phyloP scores from a whole-genome alignment of 352 stramenopile genomes.

The Pythium periplocum region DNA sequence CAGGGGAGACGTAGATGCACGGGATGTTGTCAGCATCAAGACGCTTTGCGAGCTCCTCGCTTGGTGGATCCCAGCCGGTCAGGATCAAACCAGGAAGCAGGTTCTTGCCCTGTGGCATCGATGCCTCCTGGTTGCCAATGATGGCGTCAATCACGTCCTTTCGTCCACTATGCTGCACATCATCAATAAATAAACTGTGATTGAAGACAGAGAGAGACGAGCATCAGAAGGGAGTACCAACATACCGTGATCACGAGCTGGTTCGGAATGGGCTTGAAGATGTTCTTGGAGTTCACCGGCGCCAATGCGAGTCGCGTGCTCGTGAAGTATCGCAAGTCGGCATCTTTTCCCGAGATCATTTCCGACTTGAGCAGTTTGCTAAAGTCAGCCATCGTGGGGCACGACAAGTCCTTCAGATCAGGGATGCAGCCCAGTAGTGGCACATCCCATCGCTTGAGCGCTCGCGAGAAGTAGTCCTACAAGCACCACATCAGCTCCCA shows the following conservation, averaged over 20 bases:
- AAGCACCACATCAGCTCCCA: background rate
- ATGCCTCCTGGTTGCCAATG: constrained; percentile 76
- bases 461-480: constrained; percentile 86
- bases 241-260: constrained; percentile 77
- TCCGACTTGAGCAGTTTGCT: constrained; percentile 82
- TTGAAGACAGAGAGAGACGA: constrained; percentile 3
- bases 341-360: constrained; percentile 70
- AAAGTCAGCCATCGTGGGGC: constrained; percentile 84
- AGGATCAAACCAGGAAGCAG: constrained; percentile 76
- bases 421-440: constrained; percentile 87
- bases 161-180: constrained; percentile 66
- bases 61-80: constrained; percentile 77
- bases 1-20: constrained; percentile 83
- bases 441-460: constrained; percentile 86
- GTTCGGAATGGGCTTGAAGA: constrained; percentile 83
- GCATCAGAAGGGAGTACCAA: background rate
- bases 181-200: background rate
- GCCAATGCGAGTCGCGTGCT: constrained; percentile 78
- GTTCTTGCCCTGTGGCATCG: constrained; percentile 57
- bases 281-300: constrained; percentile 67
- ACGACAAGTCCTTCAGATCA: constrained; percentile 74
- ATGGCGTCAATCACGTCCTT: constrained; percentile 84
- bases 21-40: constrained; percentile 82
- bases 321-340: constrained; percentile 78
- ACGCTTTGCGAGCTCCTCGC: constrained; percentile 48